A percentile compares a stretch with the other conserved stretches of the same genome.
phyloP scores from a whole-genome alignment of 306 rosid genomes.

The Cicer bijugum region DNA sequence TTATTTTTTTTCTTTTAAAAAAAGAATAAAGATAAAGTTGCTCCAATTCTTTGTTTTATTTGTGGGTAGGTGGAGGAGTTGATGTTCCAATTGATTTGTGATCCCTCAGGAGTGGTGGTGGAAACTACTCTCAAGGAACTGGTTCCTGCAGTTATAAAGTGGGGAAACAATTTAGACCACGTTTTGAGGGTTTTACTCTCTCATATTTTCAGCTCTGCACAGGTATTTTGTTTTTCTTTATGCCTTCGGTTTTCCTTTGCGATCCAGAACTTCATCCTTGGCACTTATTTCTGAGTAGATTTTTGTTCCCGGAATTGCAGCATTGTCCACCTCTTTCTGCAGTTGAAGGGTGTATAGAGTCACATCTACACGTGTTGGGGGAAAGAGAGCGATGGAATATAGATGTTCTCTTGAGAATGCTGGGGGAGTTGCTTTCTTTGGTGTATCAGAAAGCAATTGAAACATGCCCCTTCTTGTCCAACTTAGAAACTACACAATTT shows the following conservation, averaged over 20 bases:
- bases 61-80: constrained; percentile 86
- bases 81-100: constrained; percentile 91
- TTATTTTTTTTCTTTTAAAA: constrained; percentile 27
- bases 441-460: constrained; percentile 73
- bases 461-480: constrained; percentile 70
- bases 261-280: constrained; percentile 30
- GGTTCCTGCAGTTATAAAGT: constrained; percentile 79
- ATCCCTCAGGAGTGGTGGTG: constrained; percentile 95
- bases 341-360: constrained; percentile 84
- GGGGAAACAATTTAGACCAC: constrained; percentile 90
- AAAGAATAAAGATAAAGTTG: constrained; percentile 39
- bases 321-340: constrained; percentile 90
- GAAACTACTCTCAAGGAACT: constrained; percentile 80
- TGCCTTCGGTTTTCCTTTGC: constrained; percentile 27
- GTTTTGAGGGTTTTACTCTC: constrained; percentile 70
- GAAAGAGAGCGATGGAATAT: constrained; percentile 93
- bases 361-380: constrained; percentile 82
- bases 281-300: constrained; percentile 32
- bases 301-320: constrained; percentile 53
- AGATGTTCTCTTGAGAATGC: constrained; percentile 76
- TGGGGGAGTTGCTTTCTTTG: constrained; percentile 69
- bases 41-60: constrained; percentile 54
- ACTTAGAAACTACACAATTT: constrained; percentile 57
- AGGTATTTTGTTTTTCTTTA: constrained; percentile 56
- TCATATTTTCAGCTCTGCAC: constrained; percentile 72